Percentiles rank a stretch among this genome's conserved stretches.
These are phyloP conservation scores for Rhodotorula glutinis DNA, from an alignment of 1,284 basidiomycete genomes.

Conservation along the genomic window DNA sequence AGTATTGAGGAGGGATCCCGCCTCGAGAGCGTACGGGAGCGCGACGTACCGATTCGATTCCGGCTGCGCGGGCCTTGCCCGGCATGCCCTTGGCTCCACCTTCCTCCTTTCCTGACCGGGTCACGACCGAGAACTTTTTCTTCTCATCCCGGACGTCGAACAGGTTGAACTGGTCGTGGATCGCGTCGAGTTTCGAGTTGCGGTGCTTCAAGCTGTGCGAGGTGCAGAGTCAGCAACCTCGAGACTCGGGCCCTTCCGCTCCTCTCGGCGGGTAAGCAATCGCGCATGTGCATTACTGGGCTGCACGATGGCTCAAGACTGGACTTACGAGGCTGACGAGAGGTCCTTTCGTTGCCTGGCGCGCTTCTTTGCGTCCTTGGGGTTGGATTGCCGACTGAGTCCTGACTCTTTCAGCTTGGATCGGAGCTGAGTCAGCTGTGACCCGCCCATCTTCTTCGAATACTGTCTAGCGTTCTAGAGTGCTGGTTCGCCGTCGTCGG, in stretches of 20 bases:
- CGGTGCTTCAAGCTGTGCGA: constrained; percentile 28
- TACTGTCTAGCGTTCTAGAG: constrained; percentile 66
- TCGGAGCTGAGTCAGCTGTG: constrained; percentile 83
- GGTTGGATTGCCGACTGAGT: constrained; percentile 58
- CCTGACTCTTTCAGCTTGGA: constrained; percentile 73
- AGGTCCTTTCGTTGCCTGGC: constrained; percentile 47
- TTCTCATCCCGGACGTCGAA: constrained; percentile 90
- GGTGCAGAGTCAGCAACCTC: neutral
- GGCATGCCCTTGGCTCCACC: constrained; percentile 79
- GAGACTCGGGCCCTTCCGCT: neutral
- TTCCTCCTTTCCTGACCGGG: constrained; percentile 71
- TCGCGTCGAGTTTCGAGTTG: constrained; percentile 66
- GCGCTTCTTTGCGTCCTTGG: constrained; percentile 63
- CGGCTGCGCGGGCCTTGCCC: constrained; percentile 79
- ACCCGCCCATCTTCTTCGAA: constrained; percentile 59
- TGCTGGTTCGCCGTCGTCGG: neutral
- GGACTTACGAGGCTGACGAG: constrained; percentile 44
- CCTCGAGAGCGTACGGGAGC: too few species aligned
- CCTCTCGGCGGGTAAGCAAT: too few species aligned
- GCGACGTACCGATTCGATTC: constrained; percentile 73
- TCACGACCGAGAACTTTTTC: constrained; percentile 44
- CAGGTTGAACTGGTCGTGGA: constrained; percentile 80
- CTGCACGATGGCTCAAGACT: neutral
- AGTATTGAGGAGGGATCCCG: neutral
- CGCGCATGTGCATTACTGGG: too few species aligned